These are phyloP conservation scores for Malassezia yamatoensis DNA, from an alignment of 1,284 basidiomycete species.

Conservation along the genomic window DNA sequence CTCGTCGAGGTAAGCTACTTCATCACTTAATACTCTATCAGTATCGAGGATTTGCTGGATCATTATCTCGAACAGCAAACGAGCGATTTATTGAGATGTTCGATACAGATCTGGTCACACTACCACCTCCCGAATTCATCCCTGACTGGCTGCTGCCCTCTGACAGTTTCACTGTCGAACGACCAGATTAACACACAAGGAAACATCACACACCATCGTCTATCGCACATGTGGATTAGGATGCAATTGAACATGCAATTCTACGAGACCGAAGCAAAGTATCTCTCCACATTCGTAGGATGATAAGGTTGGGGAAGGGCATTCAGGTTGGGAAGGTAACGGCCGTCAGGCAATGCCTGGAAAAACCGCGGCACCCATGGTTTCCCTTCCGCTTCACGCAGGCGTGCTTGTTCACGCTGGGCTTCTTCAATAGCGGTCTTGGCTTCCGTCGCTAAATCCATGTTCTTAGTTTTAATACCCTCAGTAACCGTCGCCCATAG, in stretches of 20 bases:
- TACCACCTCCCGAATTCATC: slow-evolving; percentile 23
- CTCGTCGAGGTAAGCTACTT: slow-evolving; percentile 20
- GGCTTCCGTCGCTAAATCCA: slow-evolving; percentile 82
- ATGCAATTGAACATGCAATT: neutral
- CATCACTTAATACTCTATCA: neutral
- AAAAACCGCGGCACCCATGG: slow-evolving; percentile 70
- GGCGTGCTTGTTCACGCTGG: slow-evolving; percentile 70
- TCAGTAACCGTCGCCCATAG: slow-evolving; percentile 76
- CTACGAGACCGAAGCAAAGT: slow-evolving; percentile 19
- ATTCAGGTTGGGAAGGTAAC: slow-evolving; percentile 38
- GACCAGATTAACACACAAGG: no score
- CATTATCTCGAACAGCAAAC: slow-evolving; percentile 30
- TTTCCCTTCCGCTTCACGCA: slow-evolving; percentile 65
- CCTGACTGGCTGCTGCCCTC: slow-evolving; percentile 30
- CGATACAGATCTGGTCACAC: slow-evolving; percentile 38
- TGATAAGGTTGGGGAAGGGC: slow-evolving; percentile 20
- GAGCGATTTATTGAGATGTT: slow-evolving; percentile 47
- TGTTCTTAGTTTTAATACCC: slow-evolving; percentile 77
- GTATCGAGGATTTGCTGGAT: slow-evolving; percentile 40
- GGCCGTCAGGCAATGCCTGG: slow-evolving; percentile 53
- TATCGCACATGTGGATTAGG: neutral
- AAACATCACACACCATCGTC: slow-evolving; percentile 25
- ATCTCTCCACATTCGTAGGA: slow-evolving; percentile 23
- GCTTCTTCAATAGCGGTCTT: slow-evolving; percentile 86
- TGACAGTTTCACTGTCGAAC: slow-evolving; percentile 19